Conservation (phyloP, 1,139 yeast species). For the Protomyces lactucae-debilis region DNA sequence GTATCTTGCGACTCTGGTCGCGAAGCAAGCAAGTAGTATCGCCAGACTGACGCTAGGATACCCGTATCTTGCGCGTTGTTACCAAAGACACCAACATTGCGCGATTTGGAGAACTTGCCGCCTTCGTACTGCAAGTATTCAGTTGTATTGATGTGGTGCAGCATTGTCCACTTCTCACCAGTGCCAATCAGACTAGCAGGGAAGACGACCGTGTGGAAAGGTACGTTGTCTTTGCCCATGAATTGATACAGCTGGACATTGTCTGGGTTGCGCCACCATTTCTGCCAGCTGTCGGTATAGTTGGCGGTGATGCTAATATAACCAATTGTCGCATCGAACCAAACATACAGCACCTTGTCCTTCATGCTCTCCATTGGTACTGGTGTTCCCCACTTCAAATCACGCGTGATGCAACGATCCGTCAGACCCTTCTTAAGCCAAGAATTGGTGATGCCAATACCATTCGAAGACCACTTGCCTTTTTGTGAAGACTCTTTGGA, state of each 20-base stretch:
- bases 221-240: slow-evolving; percentile 99
- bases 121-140: slow-evolving; percentile 96
- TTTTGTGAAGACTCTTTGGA: slow-evolving; percentile 57
- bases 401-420: slow-evolving; percentile 96
- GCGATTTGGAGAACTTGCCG: slow-evolving; percentile 93
- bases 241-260: slow-evolving; percentile 83
- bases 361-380: slow-evolving; percentile 75
- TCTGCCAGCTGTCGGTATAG: slow-evolving; percentile 74
- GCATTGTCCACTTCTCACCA: slow-evolving; percentile 78
- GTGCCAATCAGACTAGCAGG: slow-evolving; percentile 92
- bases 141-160: slow-evolving; percentile 87
- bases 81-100: slow-evolving; percentile 97
- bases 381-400: slow-evolving; percentile 96
- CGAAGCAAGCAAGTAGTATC: slow-evolving; percentile 85
- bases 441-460: slow-evolving; percentile 76
- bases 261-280: slow-evolving; percentile 92
- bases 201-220: slow-evolving; percentile 97
- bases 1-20: slow-evolving; percentile 96
- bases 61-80: slow-evolving; percentile 95
- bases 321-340: slow-evolving; percentile 99
- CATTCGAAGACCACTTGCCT: slow-evolving; percentile 90
- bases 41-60: slow-evolving; percentile 88
- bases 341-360: slow-evolving; percentile 88
- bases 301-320: slow-evolving; percentile 93
- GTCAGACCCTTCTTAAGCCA: slow-evolving; percentile 93